A percentile compares a stretch with the other conserved stretches of the same genome.
Conservation (phyloP, 768 basidiomycete genomes). For the Naganishia friedmannii region DNA sequence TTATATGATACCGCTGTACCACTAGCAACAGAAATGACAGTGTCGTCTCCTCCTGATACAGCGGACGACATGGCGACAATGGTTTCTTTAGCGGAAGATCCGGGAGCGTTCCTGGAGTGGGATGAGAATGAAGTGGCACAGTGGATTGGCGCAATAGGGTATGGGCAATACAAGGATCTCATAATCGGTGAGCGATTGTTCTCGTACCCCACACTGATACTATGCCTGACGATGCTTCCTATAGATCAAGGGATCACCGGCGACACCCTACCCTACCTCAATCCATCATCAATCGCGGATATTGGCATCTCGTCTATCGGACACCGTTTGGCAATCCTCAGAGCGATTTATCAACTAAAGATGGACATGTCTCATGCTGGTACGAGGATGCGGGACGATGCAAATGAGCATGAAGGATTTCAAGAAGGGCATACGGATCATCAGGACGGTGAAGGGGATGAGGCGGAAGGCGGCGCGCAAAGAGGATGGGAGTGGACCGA, state of each 20-base stretch:
- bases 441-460: constrained; percentile 16
- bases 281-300: constrained; percentile 77
- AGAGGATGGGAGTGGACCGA: constrained; percentile 31
- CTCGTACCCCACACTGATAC: background rate
- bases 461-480: constrained; percentile 6
- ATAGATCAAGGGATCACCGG: constrained; percentile 89
- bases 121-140: constrained; percentile 61
- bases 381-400: background rate
- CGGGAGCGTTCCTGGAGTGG: constrained; percentile 47
- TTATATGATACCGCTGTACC: no score
- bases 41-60: constrained; percentile 6
- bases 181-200: constrained; percentile 63
- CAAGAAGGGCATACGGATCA: background rate
- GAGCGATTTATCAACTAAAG: constrained; percentile 86
- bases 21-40: background rate
- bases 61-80: background rate
- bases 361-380: constrained; percentile 54
- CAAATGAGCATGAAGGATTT: background rate
- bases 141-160: constrained; percentile 75
- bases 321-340: constrained; percentile 85
- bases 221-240: constrained; percentile 21
- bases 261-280: constrained; percentile 78
- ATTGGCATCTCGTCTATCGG: constrained; percentile 87
- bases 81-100: background rate
- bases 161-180: constrained; percentile 77